Conservation (phyloP, 768 basidiomycete species). For the Russula vinacea region DNA sequence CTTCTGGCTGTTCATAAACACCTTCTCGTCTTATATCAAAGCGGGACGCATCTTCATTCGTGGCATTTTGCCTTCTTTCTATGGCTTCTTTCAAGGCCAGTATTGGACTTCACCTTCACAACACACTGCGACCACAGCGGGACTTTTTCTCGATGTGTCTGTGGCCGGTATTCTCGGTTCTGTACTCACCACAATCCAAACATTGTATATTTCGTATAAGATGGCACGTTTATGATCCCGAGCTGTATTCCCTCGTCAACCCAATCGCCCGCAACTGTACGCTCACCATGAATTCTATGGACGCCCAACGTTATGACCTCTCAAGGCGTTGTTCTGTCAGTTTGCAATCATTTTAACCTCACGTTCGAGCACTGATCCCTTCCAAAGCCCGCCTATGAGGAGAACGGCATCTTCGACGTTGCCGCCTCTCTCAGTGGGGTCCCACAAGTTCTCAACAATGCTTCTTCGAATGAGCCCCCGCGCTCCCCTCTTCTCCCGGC, state of each 20-base stretch:
- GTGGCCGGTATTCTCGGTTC: conserved; percentile 18
- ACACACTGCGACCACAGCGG: conserved; percentile 9
- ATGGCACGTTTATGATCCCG: not conserved
- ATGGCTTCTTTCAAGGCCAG: conserved; percentile 4
- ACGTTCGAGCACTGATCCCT: not conserved
- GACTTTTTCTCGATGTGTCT: conserved; percentile 4
- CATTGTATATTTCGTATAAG: not conserved
- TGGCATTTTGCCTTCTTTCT: conserved; percentile 19
- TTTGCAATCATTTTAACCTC: not conserved
- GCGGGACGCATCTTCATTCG: conserved; percentile 7
- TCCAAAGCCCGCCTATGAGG: conserved; percentile 11
- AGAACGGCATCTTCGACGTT: not conserved
- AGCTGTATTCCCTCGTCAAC: not conserved
- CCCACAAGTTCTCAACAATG: not conserved
- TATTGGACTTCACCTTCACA: conserved; percentile 4
- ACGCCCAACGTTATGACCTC: conserved; percentile 23
- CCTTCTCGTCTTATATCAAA: conserved; percentile 25
- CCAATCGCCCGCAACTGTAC: not conserved
- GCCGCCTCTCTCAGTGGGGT: not conserved
- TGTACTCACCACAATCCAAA: conserved; percentile 5
- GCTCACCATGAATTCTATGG: conserved; percentile 6
- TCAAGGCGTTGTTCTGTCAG: conserved; percentile 12
- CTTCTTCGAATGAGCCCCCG: conserved; percentile 11
- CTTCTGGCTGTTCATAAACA: conserved; percentile 11
- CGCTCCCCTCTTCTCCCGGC: conserved; percentile 1